Conservation (phyloP, 345 rosid genomes). For the Cardamine resedifolia region DNA sequence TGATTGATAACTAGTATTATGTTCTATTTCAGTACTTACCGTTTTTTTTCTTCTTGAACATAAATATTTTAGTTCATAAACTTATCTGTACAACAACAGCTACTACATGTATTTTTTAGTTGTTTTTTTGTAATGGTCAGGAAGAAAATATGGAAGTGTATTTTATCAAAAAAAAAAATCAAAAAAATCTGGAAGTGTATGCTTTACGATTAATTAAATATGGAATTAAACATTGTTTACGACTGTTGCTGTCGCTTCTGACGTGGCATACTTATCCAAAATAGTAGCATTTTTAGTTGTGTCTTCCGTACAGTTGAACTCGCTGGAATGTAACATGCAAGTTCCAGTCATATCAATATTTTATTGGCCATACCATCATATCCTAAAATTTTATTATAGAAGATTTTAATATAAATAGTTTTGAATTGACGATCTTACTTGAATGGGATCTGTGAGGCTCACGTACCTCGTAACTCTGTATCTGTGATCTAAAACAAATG, state of each 20-base stretch:
- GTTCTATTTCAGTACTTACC: too few species aligned
- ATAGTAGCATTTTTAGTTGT: conserved; percentile 8
- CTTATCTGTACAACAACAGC: neutral
- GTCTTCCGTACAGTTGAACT: conserved; percentile 31
- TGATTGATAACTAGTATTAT: neutral
- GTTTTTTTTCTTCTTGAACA: neutral
- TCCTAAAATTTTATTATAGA: neutral
- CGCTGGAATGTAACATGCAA: conserved; percentile 33
- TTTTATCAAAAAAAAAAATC: too few species aligned
- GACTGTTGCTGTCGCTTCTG: conserved; percentile 20
- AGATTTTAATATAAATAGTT: neutral
- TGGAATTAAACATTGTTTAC: neutral
- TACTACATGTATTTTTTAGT: neutral
- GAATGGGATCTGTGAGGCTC: neutral
- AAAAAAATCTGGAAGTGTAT: too few species aligned
- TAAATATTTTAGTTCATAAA: neutral
- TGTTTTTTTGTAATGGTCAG: neutral
- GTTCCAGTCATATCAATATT: neutral
- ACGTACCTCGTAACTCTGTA: neutral
- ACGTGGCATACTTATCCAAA: conserved; percentile 37
- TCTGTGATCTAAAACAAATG: neutral
- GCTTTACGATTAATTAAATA: conserved; percentile 10
- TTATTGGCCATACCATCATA: neutral
- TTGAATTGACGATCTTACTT: neutral
- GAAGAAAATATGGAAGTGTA: conserved; percentile 30